Evolutionary conservation across 352 stramenopile genomes (phyloP).

Genomic region (Phytophthora ohioensis): DNA sequence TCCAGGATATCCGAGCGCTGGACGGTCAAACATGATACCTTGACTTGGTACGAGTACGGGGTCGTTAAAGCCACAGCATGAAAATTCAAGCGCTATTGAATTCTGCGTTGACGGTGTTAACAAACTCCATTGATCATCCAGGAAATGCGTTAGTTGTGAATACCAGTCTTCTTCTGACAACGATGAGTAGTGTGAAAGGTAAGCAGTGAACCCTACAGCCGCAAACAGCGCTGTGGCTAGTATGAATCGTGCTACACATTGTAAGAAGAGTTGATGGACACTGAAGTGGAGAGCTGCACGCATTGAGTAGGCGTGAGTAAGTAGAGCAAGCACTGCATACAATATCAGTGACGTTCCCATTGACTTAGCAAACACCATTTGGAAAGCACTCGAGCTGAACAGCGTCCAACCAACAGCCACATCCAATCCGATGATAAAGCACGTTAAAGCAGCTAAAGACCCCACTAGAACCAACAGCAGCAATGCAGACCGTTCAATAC

Average conservation of each 20-base stretch:
- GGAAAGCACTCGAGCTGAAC: slow-evolving; percentile 59
- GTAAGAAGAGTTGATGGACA: slow-evolving; percentile 59
- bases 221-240: slow-evolving; percentile 40
- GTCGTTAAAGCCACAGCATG: slow-evolving; percentile 66
- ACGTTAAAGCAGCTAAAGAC: slow-evolving; percentile 40
- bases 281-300: slow-evolving; percentile 44
- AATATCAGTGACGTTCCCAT: slow-evolving; percentile 46
- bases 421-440: slow-evolving; percentile 52
- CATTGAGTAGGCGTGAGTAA: slow-evolving; percentile 46
- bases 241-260: slow-evolving; percentile 29
- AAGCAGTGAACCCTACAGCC: slow-evolving; percentile 39
- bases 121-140: slow-evolving; percentile 54
- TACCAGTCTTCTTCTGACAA: slow-evolving; percentile 38
- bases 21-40: slow-evolving; percentile 56
- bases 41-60: slow-evolving; percentile 41
- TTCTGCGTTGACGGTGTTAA: slow-evolving; percentile 43
- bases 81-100: slow-evolving; percentile 50
- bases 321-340: slow-evolving; percentile 39
- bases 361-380: slow-evolving; percentile 55
- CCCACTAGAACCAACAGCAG: slow-evolving; percentile 35
- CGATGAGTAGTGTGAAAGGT: slow-evolving; percentile 49
- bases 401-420: slow-evolving; percentile 44
- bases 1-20: slow-evolving; percentile 39
- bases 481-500: slow-evolving; percentile 11
- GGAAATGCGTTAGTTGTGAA: slow-evolving; percentile 35